Evolutionary conservation across 1,284 basidiomycete species (phyloP).

Genomic region (Ganoderma lingzhi): DNA sequence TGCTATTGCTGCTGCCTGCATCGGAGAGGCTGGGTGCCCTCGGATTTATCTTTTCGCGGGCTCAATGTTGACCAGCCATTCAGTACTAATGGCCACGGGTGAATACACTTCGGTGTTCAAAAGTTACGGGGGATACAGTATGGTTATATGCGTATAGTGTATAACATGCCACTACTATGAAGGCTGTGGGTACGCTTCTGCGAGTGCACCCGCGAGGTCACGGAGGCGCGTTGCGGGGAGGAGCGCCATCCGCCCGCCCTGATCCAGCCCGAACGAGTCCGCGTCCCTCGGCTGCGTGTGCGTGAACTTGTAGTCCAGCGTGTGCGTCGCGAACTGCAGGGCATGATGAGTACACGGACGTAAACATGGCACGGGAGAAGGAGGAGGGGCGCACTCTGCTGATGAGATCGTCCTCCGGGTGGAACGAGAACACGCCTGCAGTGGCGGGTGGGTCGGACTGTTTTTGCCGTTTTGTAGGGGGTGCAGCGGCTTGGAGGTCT

Average conservation of each 20-base stretch:
- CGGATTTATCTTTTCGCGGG: too few species aligned
- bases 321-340: slow-evolving; percentile 65
- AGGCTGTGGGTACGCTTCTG: slow-evolving; percentile 40
- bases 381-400: slow-evolving; percentile 57
- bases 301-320: slow-evolving; percentile 73
- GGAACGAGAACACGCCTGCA: slow-evolving; percentile 76
- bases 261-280: slow-evolving; percentile 84
- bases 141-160: not conserved
- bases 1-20: slow-evolving; percentile 25
- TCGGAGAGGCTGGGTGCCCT: not conserved
- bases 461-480: slow-evolving; percentile 50
- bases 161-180: slow-evolving; percentile 24
- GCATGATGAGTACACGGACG: slow-evolving; percentile 8
- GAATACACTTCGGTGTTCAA: too few species aligned
- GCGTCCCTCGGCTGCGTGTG: slow-evolving; percentile 68
- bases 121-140: too few species aligned
- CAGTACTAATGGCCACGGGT: too few species aligned
- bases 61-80: too few species aligned
- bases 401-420: slow-evolving; percentile 86
- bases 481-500: slow-evolving; percentile 43
- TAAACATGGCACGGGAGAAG: not conserved
- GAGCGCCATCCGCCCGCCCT: slow-evolving; percentile 80
- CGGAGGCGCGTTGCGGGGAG: slow-evolving; percentile 56
- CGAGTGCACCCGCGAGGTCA: slow-evolving; percentile 46
- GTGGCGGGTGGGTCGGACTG: slow-evolving; percentile 42